A percentile compares a stretch with the other conserved stretches of the same genome.
These are phyloP conservation scores for Rhipidocladum racemiflorum DNA, from an alignment of 176 grass and related monocot species.

Conservation along the genomic window DNA sequence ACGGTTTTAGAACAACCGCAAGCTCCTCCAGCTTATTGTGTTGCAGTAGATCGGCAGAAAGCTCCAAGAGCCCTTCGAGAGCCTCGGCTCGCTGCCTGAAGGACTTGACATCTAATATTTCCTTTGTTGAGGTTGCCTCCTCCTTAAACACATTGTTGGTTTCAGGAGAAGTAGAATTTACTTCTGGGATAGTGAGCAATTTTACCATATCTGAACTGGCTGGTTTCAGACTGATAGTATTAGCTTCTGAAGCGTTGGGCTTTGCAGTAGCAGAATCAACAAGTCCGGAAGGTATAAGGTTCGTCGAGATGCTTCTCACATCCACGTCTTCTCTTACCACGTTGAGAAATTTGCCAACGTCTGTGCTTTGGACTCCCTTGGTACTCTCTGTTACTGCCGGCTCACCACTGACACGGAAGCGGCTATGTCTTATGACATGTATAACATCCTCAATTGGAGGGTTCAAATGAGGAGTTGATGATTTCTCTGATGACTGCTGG, in stretches of 20 bases:
- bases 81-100: slow-evolving; percentile 95
- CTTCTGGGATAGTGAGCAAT: slow-evolving; percentile 30
- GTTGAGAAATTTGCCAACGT: slow-evolving; percentile 29
- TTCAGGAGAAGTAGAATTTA: slow-evolving; percentile 36
- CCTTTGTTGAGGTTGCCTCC: slow-evolving; percentile 55
- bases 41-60: slow-evolving; percentile 82
- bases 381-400: slow-evolving; percentile 29
- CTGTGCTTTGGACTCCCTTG: slow-evolving; percentile 30
- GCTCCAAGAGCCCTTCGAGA: slow-evolving; percentile 90
- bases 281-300: slow-evolving; percentile 31
- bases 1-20: slow-evolving; percentile 86
- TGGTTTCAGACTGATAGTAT: slow-evolving; percentile 24
- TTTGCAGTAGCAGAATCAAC: slow-evolving; percentile 36
- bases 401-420: slow-evolving; percentile 55
- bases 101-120: slow-evolving; percentile 86
- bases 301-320: slow-evolving; percentile 46
- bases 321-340: slow-evolving; percentile 62
- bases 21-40: slow-evolving; percentile 85
- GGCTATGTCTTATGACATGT: slow-evolving; percentile 80
- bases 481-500: slow-evolving; percentile 53
- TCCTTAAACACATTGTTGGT: slow-evolving; percentile 44
- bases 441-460: slow-evolving; percentile 75
- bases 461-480: slow-evolving; percentile 39
- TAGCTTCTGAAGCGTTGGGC: slow-evolving; percentile 38
- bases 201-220: slow-evolving; percentile 40